phyloP scores from a whole-genome alignment of 495 filamentous ascomycete species.

The Aspergillus conjunctus region DNA sequence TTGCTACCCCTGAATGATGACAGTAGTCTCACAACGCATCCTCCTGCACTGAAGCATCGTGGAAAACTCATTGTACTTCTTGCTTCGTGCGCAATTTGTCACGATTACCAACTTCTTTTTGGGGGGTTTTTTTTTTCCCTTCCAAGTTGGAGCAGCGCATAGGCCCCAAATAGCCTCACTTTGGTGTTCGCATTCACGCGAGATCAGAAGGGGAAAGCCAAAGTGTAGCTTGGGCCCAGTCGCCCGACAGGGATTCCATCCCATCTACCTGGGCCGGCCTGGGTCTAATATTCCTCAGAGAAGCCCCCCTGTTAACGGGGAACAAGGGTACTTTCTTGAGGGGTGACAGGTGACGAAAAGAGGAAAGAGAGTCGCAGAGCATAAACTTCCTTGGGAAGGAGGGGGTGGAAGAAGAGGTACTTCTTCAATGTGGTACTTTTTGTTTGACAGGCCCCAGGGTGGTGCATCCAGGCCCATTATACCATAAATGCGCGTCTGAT shows the following conservation, averaged over 20 bases:
- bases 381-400: background rate
- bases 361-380: conserved; percentile 4
- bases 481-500: conserved; percentile 12
- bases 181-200: background rate
- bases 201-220: background rate
- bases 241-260: conserved; percentile 15
- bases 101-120: background rate
- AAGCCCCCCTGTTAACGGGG: conserved; percentile 12
- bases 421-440: conserved; percentile 14
- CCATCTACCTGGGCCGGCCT: conserved; percentile 21
- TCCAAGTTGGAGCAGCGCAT: background rate
- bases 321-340: conserved; percentile 6
- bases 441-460: background rate
- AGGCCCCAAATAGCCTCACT: conserved; percentile 6
- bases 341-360: background rate
- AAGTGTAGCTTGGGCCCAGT: conserved; percentile 1
- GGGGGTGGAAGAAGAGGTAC: conserved; percentile 1
- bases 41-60: background rate
- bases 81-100: background rate
- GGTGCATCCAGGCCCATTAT: background rate
- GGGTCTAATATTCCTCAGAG: conserved; percentile 9
- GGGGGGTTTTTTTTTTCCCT: no score
- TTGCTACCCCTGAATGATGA: background rate
- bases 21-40: background rate
- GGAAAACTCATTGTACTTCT: background rate